Percentiles rank a stretch among this genome's conserved stretches.
Conservation (phyloP, 306 rosid species). For the Corylus heterophylla region DNA sequence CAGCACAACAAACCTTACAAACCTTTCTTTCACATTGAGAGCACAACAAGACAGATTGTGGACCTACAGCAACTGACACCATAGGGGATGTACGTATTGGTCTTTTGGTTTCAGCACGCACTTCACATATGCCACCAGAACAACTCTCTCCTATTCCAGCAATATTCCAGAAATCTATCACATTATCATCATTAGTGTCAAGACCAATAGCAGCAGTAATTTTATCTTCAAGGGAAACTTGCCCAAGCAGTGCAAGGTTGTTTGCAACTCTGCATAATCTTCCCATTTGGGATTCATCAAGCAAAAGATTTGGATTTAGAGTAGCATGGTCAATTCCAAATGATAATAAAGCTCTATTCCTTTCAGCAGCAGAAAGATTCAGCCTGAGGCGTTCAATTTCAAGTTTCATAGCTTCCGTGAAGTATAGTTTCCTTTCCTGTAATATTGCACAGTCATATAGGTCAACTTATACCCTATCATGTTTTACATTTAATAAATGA, state of each 20-base stretch:
- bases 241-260: constrained; percentile 85
- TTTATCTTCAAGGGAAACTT: constrained; percentile 85
- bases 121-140: constrained; percentile 81
- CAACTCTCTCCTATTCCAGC: constrained; percentile 69
- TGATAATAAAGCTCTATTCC: constrained; percentile 84
- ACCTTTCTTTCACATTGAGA: constrained; percentile 85
- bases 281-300: constrained; percentile 70
- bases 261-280: constrained; percentile 75
- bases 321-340: constrained; percentile 85
- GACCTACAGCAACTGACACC: constrained; percentile 40
- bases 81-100: constrained; percentile 30
- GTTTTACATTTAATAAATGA: not conserved
- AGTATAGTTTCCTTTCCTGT: constrained; percentile 67
- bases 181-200: constrained; percentile 60
- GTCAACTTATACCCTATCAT: constrained; percentile 3
- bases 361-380: constrained; percentile 96
- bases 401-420: constrained; percentile 86
- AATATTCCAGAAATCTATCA: constrained; percentile 88
- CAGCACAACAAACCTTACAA: constrained; percentile 95
- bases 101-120: constrained; percentile 62
- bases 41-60: constrained; percentile 60
- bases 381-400: constrained; percentile 89
- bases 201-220: constrained; percentile 79
- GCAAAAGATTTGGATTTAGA: constrained; percentile 78
- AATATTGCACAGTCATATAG: constrained; percentile 21